Evolutionary conservation across 2,329 filamentous ascomycete species (phyloP).

Genomic region (Exserohilum turcica): DNA sequence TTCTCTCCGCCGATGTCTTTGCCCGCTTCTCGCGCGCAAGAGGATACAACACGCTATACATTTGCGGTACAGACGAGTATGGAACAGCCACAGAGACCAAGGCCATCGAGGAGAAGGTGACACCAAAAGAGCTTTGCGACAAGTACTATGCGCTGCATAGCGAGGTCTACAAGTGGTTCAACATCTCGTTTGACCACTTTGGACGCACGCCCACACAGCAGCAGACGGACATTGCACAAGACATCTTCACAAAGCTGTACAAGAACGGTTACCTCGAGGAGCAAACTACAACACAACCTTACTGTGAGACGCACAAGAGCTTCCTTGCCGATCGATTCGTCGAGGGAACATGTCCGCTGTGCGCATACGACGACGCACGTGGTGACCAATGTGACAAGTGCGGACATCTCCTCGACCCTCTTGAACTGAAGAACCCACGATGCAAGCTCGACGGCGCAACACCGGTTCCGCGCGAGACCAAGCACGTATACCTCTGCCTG

Average conservation of each 20-base stretch:
- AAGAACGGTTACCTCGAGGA: slow-evolving; percentile 89
- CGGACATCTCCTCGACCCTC: slow-evolving; percentile 53
- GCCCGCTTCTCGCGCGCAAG: slow-evolving; percentile 75
- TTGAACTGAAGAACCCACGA: slow-evolving; percentile 63
- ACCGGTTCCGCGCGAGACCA: slow-evolving; percentile 80
- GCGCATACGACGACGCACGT: slow-evolving; percentile 59
- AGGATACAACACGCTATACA: slow-evolving; percentile 77
- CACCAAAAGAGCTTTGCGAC: slow-evolving; percentile 82
- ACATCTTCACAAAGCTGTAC: slow-evolving; percentile 85
- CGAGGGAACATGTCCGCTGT: slow-evolving; percentile 78
- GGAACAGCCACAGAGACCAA: slow-evolving; percentile 96
- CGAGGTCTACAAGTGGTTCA: slow-evolving; percentile 94
- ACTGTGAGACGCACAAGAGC: slow-evolving; percentile 71
- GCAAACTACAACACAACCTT: slow-evolving; percentile 85
- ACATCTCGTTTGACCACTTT: slow-evolving; percentile 93
- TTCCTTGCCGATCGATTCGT: slow-evolving; percentile 67
- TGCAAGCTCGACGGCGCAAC: slow-evolving; percentile 90
- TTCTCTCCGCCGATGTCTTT: slow-evolving; percentile 86
- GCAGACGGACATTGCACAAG: slow-evolving; percentile 91
- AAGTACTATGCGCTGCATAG: slow-evolving; percentile 92
- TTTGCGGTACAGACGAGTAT: slow-evolving; percentile 93
- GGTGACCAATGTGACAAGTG: slow-evolving; percentile 62
- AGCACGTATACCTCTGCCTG: slow-evolving; percentile 86
- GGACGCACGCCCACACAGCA: slow-evolving; percentile 86
- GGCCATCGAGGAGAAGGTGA: slow-evolving; percentile 84